Evolutionary conservation across 2,329 filamentous ascomycete genomes (phyloP), one percentile per base, ranked within the genome.

Genomic region (Pseudocercospora eumusae): DNA sequence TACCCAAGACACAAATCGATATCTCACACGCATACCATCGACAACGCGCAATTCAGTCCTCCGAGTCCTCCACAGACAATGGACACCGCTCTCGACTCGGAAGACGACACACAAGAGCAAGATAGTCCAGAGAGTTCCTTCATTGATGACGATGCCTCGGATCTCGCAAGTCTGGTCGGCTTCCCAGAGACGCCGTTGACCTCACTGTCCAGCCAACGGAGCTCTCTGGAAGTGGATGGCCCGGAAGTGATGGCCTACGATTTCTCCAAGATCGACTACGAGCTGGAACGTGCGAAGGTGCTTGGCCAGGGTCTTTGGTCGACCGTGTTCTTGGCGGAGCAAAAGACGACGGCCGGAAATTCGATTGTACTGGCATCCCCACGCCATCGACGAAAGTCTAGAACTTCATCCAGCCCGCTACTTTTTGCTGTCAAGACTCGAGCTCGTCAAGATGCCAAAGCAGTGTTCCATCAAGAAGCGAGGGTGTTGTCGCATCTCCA

Each of bases 101-200:
- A 88, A 83, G 76, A 89, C 89, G 68, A 85, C 82, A 64, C 79
- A 80, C 61, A 84, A 84, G 1, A 80, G 77, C 4, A 76, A 58
- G 78, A 68, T 6, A 65, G 61, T 44, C 59, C 61, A 18, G 36
- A 63, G 25, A 60, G 54, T 13, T 66, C 64, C 8, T 13, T 68
- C 18, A n/a, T n/a, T n/a, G 64, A 68, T 23, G 61, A 57, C 13
- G 59, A 49, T n/a, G 27, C 59, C 18, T 62, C 62, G 20, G 61
- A 68, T 49, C 15, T 56, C 8, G 64, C 61, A 20, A 64, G 63
- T 28, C 50, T 66, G 23, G 44, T 55, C n/a, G 59, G 52, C n/a
- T 64, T 56, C 11, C 64, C 60, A 5, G 59, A 53, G 8, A 64
- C 66, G 23, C 66, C 64, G 25, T 36, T 63, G 28, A 68, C 66